A percentile compares a stretch with the other conserved stretches of the same genome.
Evolutionary conservation across 108 stramenopile species (phyloP).

Genomic region (Tribonema minus): DNA sequence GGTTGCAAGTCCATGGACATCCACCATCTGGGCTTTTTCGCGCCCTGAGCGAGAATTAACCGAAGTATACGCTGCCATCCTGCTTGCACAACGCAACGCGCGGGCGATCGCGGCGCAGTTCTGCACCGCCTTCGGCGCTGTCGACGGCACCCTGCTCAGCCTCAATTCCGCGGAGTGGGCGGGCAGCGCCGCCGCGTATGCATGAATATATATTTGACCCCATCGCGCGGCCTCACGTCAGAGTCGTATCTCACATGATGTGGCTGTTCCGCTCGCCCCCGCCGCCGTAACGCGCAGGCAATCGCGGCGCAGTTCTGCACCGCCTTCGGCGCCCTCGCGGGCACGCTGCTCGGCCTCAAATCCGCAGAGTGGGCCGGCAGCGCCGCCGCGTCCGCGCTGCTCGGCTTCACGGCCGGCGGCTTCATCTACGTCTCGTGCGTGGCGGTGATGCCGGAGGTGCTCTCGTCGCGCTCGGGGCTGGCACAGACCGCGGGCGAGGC

Average conservation of each 20-base stretch:
- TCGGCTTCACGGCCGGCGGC: constrained; percentile 50
- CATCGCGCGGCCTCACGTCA: too few species aligned
- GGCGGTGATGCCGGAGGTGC: constrained; percentile 46
- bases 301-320: constrained; percentile 51
- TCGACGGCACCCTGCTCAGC: constrained; percentile 46
- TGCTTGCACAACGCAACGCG: too few species aligned
- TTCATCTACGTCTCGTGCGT: constrained; percentile 53
- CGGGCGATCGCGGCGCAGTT: constrained; percentile 52
- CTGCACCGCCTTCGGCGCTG: constrained; percentile 46
- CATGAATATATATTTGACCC: too few species aligned
- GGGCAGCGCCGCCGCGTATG: constrained; percentile 18
- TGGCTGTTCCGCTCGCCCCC: too few species aligned
- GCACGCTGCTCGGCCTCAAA: constrained; percentile 45
- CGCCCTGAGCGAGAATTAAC: too few species aligned
- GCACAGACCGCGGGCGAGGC: too few species aligned
- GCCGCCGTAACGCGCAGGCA: constrained; percentile 48
- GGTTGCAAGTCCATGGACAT: too few species aligned
- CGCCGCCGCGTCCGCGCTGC: constrained; percentile 19
- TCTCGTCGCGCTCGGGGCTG: too few species aligned
- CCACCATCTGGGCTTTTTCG: too few species aligned
- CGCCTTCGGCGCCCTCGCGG: constrained; percentile 45
- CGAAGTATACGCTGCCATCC: too few species aligned
- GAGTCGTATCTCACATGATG: too few species aligned
- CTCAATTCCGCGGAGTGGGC: constrained; percentile 32
- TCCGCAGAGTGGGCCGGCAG: constrained; percentile 23